Conservation (phyloP, 2,329 filamentous ascomycete genomes). For the Alternaria longipes region DNA sequence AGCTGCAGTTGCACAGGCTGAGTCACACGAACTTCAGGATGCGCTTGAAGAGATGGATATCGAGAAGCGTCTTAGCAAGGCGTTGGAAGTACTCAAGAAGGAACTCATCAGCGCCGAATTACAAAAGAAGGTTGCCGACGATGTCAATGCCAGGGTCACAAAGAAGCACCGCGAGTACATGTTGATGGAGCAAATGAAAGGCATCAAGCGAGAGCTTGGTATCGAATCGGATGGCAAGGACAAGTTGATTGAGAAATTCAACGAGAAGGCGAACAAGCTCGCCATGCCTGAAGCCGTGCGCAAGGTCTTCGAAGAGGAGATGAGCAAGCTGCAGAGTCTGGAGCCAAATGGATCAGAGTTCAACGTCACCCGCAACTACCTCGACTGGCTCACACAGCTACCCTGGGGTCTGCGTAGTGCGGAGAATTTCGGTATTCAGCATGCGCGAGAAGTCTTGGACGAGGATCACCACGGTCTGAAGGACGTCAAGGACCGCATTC, state of each 20-base stretch:
- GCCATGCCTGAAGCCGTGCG: conserved; percentile 97
- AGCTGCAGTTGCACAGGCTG: conserved; percentile 87
- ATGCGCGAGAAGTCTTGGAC: conserved; percentile 89
- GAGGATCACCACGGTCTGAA: conserved; percentile 97
- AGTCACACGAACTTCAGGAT: conserved; percentile 89
- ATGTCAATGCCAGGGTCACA: conserved; percentile 96
- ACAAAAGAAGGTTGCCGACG: conserved; percentile 96
- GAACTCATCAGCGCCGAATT: conserved; percentile 98
- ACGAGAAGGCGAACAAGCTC: conserved; percentile 90
- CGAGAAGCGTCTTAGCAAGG: conserved; percentile 90
- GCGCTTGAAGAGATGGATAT: conserved; percentile 89
- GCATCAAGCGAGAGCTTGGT: conserved; percentile 91
- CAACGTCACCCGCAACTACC: conserved; percentile 96
- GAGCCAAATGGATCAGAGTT: conserved; percentile 97
- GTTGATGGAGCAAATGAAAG: conserved; percentile 99
- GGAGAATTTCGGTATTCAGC: conserved; percentile 94
- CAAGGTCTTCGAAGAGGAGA: conserved; percentile 97
- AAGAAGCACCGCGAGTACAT: conserved; percentile 98
- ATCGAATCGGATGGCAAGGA: conserved; percentile 98
- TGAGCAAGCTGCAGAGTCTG: conserved; percentile 95
- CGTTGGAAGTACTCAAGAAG: conserved; percentile 92
- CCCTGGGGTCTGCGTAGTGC: conserved; percentile 95
- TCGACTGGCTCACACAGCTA: conserved; percentile 98
- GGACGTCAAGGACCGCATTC: conserved; percentile 96
- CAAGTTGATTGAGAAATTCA: conserved; percentile 96